These are phyloP conservation scores for Vigna mungo DNA, from an alignment of 306 rosid species.

Conservation along the genomic window DNA sequence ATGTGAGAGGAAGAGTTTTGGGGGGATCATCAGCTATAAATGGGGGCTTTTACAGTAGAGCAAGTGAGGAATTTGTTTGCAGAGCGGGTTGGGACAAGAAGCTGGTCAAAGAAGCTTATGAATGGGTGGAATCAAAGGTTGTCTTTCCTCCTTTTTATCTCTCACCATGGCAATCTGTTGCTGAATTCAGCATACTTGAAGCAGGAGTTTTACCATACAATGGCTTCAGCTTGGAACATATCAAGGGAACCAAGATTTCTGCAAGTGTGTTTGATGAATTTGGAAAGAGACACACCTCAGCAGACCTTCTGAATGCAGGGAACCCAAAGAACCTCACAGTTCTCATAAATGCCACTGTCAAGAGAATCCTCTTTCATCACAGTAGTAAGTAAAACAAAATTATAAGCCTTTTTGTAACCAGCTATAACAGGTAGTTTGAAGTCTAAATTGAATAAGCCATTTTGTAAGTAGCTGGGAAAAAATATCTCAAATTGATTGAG, in stretches of 20 bases:
- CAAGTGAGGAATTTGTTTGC: slow-evolving; percentile 62
- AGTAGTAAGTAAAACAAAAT: slow-evolving; percentile 53
- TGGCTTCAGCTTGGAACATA: slow-evolving; percentile 73
- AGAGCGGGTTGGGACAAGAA: slow-evolving; percentile 68
- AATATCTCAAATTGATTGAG: no score
- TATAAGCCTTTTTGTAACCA: not conserved
- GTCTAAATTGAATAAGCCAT: not conserved
- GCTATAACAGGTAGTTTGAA: not conserved
- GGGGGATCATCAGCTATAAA: slow-evolving; percentile 86
- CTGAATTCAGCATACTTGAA: slow-evolving; percentile 76
- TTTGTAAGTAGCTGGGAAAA: not conserved
- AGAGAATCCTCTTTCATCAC: slow-evolving; percentile 59
- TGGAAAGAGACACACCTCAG: slow-evolving; percentile 71
- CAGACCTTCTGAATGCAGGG: slow-evolving; percentile 71
- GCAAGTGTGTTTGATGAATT: slow-evolving; percentile 67
- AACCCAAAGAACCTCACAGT: slow-evolving; percentile 59
- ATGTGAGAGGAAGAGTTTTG: slow-evolving; percentile 79
- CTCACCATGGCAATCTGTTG: slow-evolving; percentile 71
- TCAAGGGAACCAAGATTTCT: slow-evolving; percentile 76
- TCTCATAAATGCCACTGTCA: slow-evolving; percentile 76
- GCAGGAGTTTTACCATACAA: slow-evolving; percentile 77
- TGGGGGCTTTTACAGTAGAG: slow-evolving; percentile 79
- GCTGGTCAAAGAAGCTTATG: slow-evolving; percentile 62
- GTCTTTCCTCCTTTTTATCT: slow-evolving; percentile 61
- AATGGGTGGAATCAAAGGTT: slow-evolving; percentile 80